A percentile compares a stretch with the other conserved stretches of the same genome.
Evolutionary conservation across 495 filamentous ascomycete species (phyloP).

Genomic region (Aspergillus incahuasiensis): DNA sequence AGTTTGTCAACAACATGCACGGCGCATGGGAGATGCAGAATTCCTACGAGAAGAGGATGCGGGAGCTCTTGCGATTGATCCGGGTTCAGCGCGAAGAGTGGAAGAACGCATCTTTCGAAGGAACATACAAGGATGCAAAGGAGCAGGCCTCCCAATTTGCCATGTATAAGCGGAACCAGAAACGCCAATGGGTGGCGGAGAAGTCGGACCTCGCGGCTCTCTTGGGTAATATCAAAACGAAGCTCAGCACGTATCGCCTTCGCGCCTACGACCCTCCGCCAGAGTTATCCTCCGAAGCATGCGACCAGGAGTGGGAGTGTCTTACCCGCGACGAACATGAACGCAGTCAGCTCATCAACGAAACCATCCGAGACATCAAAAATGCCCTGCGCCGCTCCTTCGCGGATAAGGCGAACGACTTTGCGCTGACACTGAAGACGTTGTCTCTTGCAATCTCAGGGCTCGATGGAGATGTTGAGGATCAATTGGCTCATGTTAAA

Average conservation of each 20-base stretch:
- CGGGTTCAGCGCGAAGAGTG: conserved; percentile 66
- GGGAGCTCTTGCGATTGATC: conserved; percentile 69
- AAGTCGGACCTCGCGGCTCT: conserved; percentile 91
- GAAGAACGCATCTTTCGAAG: conserved; percentile 76
- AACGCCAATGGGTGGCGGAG: conserved; percentile 93
- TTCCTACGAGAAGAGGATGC: conserved; percentile 85
- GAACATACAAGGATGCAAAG: conserved; percentile 91
- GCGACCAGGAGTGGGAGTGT: conserved; percentile 76
- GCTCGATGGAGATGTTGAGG: conserved; percentile 91
- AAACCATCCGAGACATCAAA: conserved; percentile 97
- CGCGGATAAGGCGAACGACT: conserved; percentile 95
- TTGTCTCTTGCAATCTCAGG: conserved; percentile 89
- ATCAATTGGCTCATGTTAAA: conserved; percentile 81
- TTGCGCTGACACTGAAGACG: conserved; percentile 89
- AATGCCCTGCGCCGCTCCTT: conserved; percentile 87
- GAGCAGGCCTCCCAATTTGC: conserved; percentile 76
- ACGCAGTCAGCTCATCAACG: conserved; percentile 89
- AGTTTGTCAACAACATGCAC: conserved; percentile 98
- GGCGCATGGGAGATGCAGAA: conserved; percentile 99
- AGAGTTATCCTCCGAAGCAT: conserved; percentile 69
- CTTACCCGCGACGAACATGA: conserved; percentile 78
- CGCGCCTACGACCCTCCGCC: conserved; percentile 84
- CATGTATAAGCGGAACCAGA: conserved; percentile 79
- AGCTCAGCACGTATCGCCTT: conserved; percentile 88
- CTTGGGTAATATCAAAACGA: conserved; percentile 98